Evolutionary conservation across 1,139 yeast species (phyloP).

Genomic region (Lizanozyma gosingica): DNA sequence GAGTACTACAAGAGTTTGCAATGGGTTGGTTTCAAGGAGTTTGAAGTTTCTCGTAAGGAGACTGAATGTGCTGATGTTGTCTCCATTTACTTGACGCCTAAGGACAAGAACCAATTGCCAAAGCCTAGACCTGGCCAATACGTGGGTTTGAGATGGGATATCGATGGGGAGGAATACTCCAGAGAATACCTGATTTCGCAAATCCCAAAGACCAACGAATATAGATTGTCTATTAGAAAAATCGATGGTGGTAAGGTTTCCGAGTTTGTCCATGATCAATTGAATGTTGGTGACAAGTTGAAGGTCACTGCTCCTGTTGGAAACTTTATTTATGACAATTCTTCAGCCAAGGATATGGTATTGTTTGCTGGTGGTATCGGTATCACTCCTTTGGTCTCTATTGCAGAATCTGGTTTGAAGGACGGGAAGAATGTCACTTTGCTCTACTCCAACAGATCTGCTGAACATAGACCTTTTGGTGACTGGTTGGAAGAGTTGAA

Average conservation of each 20-base stretch:
- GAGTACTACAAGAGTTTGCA: conserved; percentile 33
- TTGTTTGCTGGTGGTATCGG: conserved; percentile 61
- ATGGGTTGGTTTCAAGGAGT: conserved; percentile 52
- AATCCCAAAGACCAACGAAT: conserved; percentile 16
- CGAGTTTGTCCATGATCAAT: conserved; percentile 37
- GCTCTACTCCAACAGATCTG: conserved; percentile 20
- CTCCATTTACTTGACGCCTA: conserved; percentile 44
- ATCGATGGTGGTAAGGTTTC: conserved; percentile 48
- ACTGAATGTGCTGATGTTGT: conserved; percentile 41
- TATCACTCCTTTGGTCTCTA: conserved; percentile 53
- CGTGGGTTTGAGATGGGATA: conserved; percentile 40
- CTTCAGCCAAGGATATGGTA: conserved; percentile 18
- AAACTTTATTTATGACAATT: conserved; percentile 31
- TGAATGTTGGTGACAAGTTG: conserved; percentile 42
- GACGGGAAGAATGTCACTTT: conserved; percentile 20
- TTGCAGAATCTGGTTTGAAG: conserved; percentile 30
- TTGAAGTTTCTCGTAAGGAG: conserved; percentile 33
- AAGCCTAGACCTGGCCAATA: conserved; percentile 52
- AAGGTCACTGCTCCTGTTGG: conserved; percentile 57
- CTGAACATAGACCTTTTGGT: conserved; percentile 19
- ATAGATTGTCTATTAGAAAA: conserved; percentile 47
- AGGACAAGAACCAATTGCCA: conserved; percentile 22
- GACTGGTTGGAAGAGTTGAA: conserved; percentile 13
- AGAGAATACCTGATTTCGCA: conserved; percentile 48
- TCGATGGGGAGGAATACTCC: conserved; percentile 23